Conservation (phyloP, 345 rosid genomes). For the Arabidopsis suecica region DNA sequence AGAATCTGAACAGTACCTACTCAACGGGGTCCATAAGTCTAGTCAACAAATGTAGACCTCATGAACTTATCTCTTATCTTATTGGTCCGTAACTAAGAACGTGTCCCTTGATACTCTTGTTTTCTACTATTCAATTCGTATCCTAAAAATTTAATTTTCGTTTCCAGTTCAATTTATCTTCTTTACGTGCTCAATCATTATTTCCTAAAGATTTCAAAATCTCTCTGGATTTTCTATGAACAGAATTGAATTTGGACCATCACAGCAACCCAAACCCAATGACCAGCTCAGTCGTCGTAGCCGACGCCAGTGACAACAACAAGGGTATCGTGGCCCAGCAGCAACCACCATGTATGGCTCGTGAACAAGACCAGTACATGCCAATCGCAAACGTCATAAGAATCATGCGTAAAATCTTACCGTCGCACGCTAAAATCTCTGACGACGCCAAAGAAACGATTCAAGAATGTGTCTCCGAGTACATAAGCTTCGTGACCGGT, state of each 20-base stretch:
- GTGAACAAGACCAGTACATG: conserved; percentile 73
- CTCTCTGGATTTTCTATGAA: background rate
- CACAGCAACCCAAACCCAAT: conserved; percentile 21
- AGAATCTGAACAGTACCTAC: conserved; percentile 35
- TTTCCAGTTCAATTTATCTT: background rate
- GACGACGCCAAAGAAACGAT: conserved; percentile 77
- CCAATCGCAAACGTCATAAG: conserved; percentile 77
- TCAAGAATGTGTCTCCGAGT: conserved; percentile 77
- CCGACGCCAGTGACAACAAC: conserved; percentile 3
- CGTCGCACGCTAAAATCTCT: conserved; percentile 65
- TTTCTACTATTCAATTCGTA: background rate
- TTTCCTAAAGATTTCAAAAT: background rate
- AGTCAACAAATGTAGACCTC: conserved; percentile 17
- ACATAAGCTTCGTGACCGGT: conserved; percentile 72
- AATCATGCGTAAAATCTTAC: conserved; percentile 68
- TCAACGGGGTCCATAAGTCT: background rate
- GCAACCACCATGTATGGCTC: conserved; percentile 42
- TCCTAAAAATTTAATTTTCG: background rate
- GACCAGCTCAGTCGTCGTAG: conserved; percentile 8
- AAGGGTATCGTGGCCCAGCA: background rate
- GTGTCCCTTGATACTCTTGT: conserved; percentile 8
- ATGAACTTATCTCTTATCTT: conserved; percentile 10
- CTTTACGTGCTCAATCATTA: background rate
- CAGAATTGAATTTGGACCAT: conserved; percentile 39
- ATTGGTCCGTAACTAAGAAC: conserved; percentile 15